Percentiles rank a stretch among this genome's conserved stretches.
phyloP scores from a whole-genome alignment of 2,329 filamentous ascomycete genomes.

The Atkinsonella hypoxylon region DNA sequence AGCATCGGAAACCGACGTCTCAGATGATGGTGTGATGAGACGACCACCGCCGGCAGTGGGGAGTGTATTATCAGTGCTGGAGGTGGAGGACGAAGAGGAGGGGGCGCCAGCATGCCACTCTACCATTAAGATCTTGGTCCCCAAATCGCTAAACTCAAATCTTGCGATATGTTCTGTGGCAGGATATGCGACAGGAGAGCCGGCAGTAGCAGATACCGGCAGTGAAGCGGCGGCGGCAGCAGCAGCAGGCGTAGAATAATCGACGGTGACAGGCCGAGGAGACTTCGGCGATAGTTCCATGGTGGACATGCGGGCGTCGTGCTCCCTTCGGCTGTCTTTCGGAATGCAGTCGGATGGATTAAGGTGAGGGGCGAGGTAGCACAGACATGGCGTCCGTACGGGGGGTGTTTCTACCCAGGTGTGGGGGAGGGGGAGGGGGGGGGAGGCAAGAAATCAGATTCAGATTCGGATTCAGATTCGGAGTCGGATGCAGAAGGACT shows the following conservation, averaged over 20 bases:
- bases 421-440: no score
- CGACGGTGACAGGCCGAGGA: constrained; percentile 18
- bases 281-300: constrained; percentile 21
- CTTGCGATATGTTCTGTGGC: constrained; percentile 40
- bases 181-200: constrained; percentile 7
- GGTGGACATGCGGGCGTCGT: constrained; percentile 2
- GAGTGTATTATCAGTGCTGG: background rate
- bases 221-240: background rate
- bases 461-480: no score
- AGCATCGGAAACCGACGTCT: constrained; percentile 9
- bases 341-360: constrained; percentile 7
- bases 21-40: constrained; percentile 6
- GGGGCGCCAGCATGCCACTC: constrained; percentile 55
- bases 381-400: constrained; percentile 6
- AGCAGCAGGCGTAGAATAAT: background rate
- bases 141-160: constrained; percentile 81
- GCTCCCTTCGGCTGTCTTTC: constrained; percentile 4
- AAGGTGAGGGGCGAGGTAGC: constrained; percentile 6
- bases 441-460: no score
- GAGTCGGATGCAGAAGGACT: background rate
- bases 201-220: constrained; percentile 1
- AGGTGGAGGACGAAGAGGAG: background rate
- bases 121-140: constrained; percentile 86
- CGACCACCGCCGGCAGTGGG: constrained; percentile 3
- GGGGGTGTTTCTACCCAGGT: no score